Conservation (phyloP, 768 basidiomycete genomes). For the Sistotremastrum suecicum region DNA sequence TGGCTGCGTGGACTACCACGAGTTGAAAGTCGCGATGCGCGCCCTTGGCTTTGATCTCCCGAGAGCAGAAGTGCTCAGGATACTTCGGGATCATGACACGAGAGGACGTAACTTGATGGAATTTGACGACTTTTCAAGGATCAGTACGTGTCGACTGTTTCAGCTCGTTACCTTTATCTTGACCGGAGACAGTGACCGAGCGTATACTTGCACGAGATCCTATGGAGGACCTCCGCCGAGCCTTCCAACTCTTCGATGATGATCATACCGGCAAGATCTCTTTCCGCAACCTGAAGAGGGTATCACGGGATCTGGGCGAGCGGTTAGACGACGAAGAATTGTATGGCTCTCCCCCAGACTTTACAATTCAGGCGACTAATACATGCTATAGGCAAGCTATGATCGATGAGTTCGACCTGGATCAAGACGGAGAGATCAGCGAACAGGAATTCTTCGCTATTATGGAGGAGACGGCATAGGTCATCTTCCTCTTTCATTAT, state of each 20-base stretch:
- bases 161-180: constrained; percentile 10
- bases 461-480: constrained; percentile 82
- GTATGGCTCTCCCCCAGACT: too few species aligned
- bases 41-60: constrained; percentile 96
- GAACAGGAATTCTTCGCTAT: constrained; percentile 94
- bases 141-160: constrained; percentile 43
- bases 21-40: constrained; percentile 97
- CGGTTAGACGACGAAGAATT: constrained; percentile 90
- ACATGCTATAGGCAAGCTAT: constrained; percentile 73
- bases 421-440: constrained; percentile 95
- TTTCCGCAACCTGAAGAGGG: constrained; percentile 77
- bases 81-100: constrained; percentile 84
- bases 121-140: constrained; percentile 86
- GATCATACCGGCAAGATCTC: constrained; percentile 92
- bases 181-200: constrained; percentile 63
- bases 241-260: constrained; percentile 94
- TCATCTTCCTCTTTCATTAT: too few species aligned
- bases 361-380: too few species aligned
- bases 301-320: constrained; percentile 97
- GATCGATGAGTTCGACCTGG: constrained; percentile 99
- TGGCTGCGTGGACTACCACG: constrained; percentile 91
- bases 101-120: constrained; percentile 74
- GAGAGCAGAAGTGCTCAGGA: constrained; percentile 94
- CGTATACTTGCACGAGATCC: constrained; percentile 89
- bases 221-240: constrained; percentile 89